Evolutionary conservation across 352 stramenopile genomes (phyloP), one percentile per base, ranked within the genome.

Genomic region (Pythium aristosporum): DNA sequence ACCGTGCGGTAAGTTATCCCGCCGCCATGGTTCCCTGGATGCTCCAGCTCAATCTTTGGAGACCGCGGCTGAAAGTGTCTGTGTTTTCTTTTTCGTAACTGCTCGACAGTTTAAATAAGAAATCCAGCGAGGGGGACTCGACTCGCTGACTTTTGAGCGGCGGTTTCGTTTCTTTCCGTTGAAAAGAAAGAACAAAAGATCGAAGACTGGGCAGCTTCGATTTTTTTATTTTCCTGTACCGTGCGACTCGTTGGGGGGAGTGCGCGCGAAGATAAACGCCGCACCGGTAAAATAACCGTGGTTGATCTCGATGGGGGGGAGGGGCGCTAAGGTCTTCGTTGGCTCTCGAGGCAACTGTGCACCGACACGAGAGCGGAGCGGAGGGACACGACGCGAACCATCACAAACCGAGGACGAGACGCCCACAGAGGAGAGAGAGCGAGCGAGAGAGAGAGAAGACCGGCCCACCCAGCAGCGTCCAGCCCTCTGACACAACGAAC

Each of bases 161-260:
- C 60, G 11, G 60, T 67, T 67, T 49, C 47, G 47, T 53, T 65
- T 53, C 39, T 58, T 58, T 39, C 47, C 58, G 37, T 58, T 65
- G 58, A 68, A 68, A 68, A 68, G 61, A 68, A 68, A 63, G 61
- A 68, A 68, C 52, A 63, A 63, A 57, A 65, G 6, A 15, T 44
- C 32, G 30, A 43, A 56, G 23, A n/a, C 8, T 7, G n/a, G 15
- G 9, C n/a, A 42, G 48, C 8, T 55, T 55, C 48, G 48, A 55
- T 55, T 32, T 55, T 55, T 55, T 55, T 55, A 32, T 55, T n/a
- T 55, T 23, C 42, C 48, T 25, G 15, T 16, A 36, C 48, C 46
- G n/a, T 3, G 30, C 16, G 16, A 55, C 48, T 50, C 39, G 39
- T 46, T 46, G 34, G 10, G 39, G 11, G 13, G 39, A 21, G 11